Evolutionary conservation across 805 yeast genomes (phyloP).

Genomic region (Metschnikowia peoriensis): DNA sequence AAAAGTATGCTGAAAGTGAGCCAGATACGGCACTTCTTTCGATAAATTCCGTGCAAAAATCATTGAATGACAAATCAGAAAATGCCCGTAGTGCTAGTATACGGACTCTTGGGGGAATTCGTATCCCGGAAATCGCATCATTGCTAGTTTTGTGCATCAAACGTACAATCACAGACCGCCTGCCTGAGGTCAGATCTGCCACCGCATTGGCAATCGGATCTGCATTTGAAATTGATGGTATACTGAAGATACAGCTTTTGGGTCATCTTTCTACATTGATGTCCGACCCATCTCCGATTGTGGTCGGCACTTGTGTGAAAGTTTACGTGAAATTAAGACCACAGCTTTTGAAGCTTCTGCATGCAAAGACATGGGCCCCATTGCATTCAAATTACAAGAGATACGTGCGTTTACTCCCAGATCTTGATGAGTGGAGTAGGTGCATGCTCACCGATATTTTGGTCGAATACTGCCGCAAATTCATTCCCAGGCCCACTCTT

Average conservation of each 20-base stretch:
- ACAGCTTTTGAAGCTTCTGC: constrained; percentile 5
- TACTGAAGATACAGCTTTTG: constrained; percentile 48
- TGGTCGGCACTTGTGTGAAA: constrained; percentile 66
- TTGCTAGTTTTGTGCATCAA: constrained; percentile 72
- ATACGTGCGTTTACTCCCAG: constrained; percentile 45
- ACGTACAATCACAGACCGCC: constrained; percentile 64
- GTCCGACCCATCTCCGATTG: constrained; percentile 63
- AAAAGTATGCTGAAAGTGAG: constrained; percentile 74
- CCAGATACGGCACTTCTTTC: constrained; percentile 89
- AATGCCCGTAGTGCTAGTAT: constrained; percentile 69
- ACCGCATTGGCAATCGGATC: constrained; percentile 75
- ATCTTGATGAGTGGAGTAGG: constrained; percentile 76
- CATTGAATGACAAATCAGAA: constrained; percentile 68
- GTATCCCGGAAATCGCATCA: constrained; percentile 77
- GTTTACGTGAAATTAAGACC: constrained; percentile 48
- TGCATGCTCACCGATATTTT: constrained; percentile 56
- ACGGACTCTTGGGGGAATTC: constrained; percentile 77
- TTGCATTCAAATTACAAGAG: constrained; percentile 71
- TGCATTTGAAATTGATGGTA: constrained; percentile 36
- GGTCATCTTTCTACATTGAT: constrained; percentile 53
- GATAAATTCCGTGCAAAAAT: constrained; percentile 87
- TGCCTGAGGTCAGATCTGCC: constrained; percentile 76
- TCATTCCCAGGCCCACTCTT: constrained; percentile 53
- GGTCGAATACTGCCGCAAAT: constrained; percentile 63
- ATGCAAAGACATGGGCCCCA: constrained; percentile 50